Evolutionary conservation across 1,284 basidiomycete genomes (phyloP), one percentile per base, ranked within the genome.

Genomic region (Papiliotrema nemorosa): DNA sequence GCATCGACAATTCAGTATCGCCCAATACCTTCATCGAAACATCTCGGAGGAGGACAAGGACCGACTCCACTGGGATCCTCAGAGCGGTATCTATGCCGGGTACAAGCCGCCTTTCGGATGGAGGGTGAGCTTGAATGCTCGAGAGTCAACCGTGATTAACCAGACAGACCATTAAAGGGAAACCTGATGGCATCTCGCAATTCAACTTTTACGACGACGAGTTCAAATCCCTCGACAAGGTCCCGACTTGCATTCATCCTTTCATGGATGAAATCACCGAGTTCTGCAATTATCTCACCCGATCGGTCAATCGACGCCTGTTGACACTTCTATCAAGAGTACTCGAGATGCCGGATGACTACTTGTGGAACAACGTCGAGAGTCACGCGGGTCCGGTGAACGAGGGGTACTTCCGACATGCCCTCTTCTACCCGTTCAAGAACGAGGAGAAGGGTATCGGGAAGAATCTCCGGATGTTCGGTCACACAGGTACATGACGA

Each of bases 201-300:
- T 67, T 76, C 56, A 76, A 76, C 65, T 70, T 75, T 56, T 74
- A 72, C 25, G 60, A 64, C 10, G 63, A 67, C 26, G 59, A 62
- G 27, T 75, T 54, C 48, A 47, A 58, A 33, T 45, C 54, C 36
- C 40, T 49, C 18, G 45, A 57, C 38, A 49, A 50, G 31, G 44
- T 64, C 20, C 64, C 64, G 3, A 39, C 51, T 10, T 59, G 55
- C 33, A 27, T 64, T n/a, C 59, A 59, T 36, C 64, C 63, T 2
- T 64, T 65, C 53, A 59, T 62, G 58, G 61, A 63, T 42, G 75
- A 76, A 64, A 72, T 76, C 44, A 64, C 16, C 26, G 52, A 18
- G 66, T 66, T 73, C 47, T 49, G 66, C 13, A 27, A 60, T 47
- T 63, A 57, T 40, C 54, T 59, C 20, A 44, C 44, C 21, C 35